Base-by-base conservation (phyloP, 2,329 filamentous ascomycete genomes). In the Coniella lustricola region DNA sequence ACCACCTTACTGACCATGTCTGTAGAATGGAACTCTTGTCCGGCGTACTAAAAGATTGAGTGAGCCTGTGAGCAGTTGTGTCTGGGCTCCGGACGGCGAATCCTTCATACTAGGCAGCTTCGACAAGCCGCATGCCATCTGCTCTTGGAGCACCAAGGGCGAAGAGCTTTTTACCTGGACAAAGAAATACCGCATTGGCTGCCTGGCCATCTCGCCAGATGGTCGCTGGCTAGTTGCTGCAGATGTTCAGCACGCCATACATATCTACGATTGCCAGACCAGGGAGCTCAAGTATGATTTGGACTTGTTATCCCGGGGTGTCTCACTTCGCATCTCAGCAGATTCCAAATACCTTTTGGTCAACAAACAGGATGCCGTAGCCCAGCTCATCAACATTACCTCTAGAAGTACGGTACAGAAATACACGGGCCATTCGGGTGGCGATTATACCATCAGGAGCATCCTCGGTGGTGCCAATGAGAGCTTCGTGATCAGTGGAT, bases 401-500 rank as follows among this genome's bases (percentile, higher is more conserved):
- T 84, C 82, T 2, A 80, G 82, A 16, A 80, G 84, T 29, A 73
- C 83, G n/a, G 72, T 91, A 4, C 83, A 85, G 56, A 82, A 76
- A 56, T 97, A 87, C 62, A 72, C 79, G 14, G 90, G 89, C 0
- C 85, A 90, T 53, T 78, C 75, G 37, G 87, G 90, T 54, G 84
- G 81, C 46, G 71, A 84, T 2, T 95, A 74, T 61, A 77, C 96
- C 48, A 94, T 98, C 51, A 78, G 91, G 44, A 87, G 84, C 59
- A 72, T 76, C 0, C 93, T 96, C 66, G 93, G 93, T 16, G 93
- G 93, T 29, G 90, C 91, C 1, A 84, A 87, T 50, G 90, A 96
- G 68, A 90, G 85, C 62, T 96, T 96, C 64, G 85, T 97, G 9
- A 75, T 94, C 22, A 91, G 87, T 59, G 93, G 93, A 10, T 95